Evolutionary conservation across 2,329 filamentous ascomycete species (phyloP).

Genomic region (Waltergamsia citrina): DNA sequence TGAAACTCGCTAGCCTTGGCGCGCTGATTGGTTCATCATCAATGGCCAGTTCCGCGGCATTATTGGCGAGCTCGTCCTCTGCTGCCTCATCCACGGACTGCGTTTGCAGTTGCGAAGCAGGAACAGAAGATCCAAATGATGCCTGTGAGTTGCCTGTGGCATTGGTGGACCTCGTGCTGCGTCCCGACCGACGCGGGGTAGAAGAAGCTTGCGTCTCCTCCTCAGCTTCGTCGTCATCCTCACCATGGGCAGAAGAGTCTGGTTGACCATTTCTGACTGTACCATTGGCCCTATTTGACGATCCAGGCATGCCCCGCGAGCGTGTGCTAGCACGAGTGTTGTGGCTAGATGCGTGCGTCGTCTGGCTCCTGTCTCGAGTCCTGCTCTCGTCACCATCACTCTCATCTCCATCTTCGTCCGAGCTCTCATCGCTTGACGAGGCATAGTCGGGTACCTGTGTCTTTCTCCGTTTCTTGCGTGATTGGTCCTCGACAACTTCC

Average conservation of each 20-base stretch:
- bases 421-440: constrained; percentile 49
- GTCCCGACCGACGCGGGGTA: constrained; percentile 31
- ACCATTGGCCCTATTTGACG: constrained; percentile 2
- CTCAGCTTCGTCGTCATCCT: constrained; percentile 32
- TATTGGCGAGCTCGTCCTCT: constrained; percentile 33
- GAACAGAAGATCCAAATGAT: constrained; percentile 72
- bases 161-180: constrained; percentile 24
- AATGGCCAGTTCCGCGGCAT: constrained; percentile 31
- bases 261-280: constrained; percentile 4
- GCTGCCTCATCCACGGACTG: constrained; percentile 31
- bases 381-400: constrained; percentile 42
- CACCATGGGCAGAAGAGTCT: constrained; percentile 5
- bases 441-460: constrained; percentile 46
- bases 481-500: constrained; percentile 74
- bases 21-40: constrained; percentile 42
- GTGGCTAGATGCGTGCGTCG: constrained; percentile 13
- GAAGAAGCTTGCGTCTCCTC: constrained; percentile 29
- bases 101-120: constrained; percentile 57
- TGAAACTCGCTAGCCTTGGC: constrained; percentile 64
- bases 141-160: constrained; percentile 33
- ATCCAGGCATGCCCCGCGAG: constrained; percentile 1
- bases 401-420: constrained; percentile 52
- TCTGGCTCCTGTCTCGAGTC: constrained; percentile 39
- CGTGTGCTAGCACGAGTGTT: constrained; percentile 18
- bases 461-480: constrained; percentile 74